Evolutionary conservation across 768 basidiomycete genomes (phyloP), one percentile per base, ranked within the genome.

Genomic region (Mycena belliarum): DNA sequence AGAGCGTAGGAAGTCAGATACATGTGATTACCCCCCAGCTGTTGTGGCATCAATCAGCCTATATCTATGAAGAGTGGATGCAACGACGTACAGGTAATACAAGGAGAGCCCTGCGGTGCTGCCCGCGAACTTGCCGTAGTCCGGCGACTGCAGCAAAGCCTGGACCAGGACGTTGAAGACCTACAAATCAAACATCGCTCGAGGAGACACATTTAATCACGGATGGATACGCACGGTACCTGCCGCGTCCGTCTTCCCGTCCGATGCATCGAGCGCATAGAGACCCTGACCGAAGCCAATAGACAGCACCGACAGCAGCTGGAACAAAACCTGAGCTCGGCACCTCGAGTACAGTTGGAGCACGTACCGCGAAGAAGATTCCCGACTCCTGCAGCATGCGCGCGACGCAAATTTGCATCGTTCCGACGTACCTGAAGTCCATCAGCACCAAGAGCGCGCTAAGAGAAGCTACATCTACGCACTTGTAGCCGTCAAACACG

Each of bases 361-460:
- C 79, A 72, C 81, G 37, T 64, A 95, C 89, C 49, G 89, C 89
- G 72, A 95, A 94, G 76, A 95, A 95, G 46, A 97, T 86, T 4
- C 91, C 88, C 20, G 93, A 95, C 72, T 98, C 94, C 67, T 89
- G 87, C 60, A 98, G 73, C 95, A 98, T 98, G 14, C 93, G 81
- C 20, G 91, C 86, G 2, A 96, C 86, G 59, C 95, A 95, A 26
- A 98, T 93, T 69, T 96, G 93, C 87, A 97, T 87, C 0, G 89
- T 94, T 9, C 95, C 95, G 44, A 98, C 85, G 64, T 91, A 91
- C 66, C 88, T 90, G 49, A 10, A 35, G 35, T 28, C 46, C 49
- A 33, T 40, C 12, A 57, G 32, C 21, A 44, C 20, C 42, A 38
- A 37, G 1, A 15, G 37, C 25, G 33, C n/a, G 26, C 49, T 37